Conservation (phyloP, 805 yeast species). For the Wickerhamiella brachini region DNA sequence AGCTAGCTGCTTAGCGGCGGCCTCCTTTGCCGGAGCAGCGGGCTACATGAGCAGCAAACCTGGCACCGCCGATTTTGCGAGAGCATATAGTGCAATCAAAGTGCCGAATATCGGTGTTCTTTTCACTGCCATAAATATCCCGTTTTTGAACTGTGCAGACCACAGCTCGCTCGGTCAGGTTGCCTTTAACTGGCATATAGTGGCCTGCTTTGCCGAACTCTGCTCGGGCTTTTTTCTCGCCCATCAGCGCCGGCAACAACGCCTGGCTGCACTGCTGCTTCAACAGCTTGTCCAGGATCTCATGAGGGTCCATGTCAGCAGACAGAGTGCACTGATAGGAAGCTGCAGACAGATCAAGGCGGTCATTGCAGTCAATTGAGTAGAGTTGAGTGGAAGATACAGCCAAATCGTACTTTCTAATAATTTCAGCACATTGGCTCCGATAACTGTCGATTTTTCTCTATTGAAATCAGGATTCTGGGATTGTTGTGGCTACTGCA, state of each 20-base stretch:
- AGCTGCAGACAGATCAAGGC: no score
- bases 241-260: slow-evolving; percentile 22
- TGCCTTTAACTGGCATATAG: slow-evolving; percentile 12
- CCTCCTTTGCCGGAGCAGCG: slow-evolving; percentile 62
- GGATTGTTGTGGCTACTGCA: no score
- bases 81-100: slow-evolving; percentile 72
- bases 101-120: slow-evolving; percentile 40
- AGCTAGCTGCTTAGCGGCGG: slow-evolving; percentile 3
- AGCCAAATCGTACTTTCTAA: no score
- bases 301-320: not conserved
- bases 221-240: slow-evolving; percentile 23
- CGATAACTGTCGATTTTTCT: no score
- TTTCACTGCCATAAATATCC: slow-evolving; percentile 30
- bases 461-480: no score
- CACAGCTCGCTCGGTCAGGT: slow-evolving; percentile 16
- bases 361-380: no score
- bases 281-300: slow-evolving; percentile 21
- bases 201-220: slow-evolving; percentile 22
- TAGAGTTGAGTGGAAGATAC: no score
- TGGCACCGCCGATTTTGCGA: slow-evolving; percentile 74
- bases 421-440: no score
- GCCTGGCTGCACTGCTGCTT: slow-evolving; percentile 24
- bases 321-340: no score
- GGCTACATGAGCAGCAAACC: slow-evolving; percentile 89
- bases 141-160: slow-evolving; percentile 22